These are phyloP conservation scores for Cronartium quercuum DNA, from an alignment of 1,284 basidiomycete genomes.

Conservation along the genomic window DNA sequence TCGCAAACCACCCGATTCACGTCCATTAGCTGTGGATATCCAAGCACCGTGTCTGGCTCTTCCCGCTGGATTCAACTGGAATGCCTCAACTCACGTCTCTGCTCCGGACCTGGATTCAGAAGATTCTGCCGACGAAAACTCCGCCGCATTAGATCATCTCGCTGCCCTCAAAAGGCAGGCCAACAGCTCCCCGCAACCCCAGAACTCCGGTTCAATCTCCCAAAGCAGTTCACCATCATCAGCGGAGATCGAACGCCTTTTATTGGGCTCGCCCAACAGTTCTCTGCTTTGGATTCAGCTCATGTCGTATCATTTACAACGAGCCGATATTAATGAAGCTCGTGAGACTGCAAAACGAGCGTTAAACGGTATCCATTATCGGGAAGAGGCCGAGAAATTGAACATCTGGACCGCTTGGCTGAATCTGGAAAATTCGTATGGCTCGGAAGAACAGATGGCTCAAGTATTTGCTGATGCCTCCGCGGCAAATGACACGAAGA, in stretches of 20 bases:
- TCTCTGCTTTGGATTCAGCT: constrained; percentile 99
- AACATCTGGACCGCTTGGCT: constrained; percentile 97
- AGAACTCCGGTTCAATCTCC: not conserved
- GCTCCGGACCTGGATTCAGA: not conserved
- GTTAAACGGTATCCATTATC: constrained; percentile 79
- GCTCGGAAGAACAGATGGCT: constrained; percentile 72
- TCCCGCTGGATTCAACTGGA: not conserved
- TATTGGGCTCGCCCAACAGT: constrained; percentile 93
- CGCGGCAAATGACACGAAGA: constrained; percentile 84
- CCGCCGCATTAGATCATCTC: not conserved
- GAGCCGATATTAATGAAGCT: constrained; percentile 92
- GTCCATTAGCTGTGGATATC: not conserved
- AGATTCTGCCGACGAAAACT: not conserved
- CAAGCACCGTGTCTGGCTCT: not conserved
- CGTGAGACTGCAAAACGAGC: constrained; percentile 79
- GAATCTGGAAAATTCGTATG: constrained; percentile 91
- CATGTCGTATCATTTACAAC: constrained; percentile 95
- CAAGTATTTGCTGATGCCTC: constrained; percentile 80
- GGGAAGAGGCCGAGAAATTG: constrained; percentile 92
- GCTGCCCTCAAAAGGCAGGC: not conserved
- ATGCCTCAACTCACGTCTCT: not conserved
- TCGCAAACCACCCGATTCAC: not conserved
- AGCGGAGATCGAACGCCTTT: constrained; percentile 85
- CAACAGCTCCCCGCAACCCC: not conserved
- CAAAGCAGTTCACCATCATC: constrained; percentile 71